Evolutionary conservation across 148 eudicot species (phyloP).

Genomic region (Fagopyrum tataricum): DNA sequence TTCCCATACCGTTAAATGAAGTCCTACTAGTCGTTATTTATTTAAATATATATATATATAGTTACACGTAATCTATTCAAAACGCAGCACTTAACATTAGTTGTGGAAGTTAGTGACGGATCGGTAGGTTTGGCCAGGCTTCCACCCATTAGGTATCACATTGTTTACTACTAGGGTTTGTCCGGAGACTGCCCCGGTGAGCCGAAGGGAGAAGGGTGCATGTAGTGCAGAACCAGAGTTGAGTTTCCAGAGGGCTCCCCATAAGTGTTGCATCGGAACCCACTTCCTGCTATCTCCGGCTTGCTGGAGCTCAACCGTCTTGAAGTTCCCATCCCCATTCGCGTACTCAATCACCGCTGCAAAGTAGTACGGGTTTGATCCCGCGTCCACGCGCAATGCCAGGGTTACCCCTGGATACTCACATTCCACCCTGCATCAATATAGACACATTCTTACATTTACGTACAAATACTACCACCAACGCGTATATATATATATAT

Average conservation of each 20-base stretch:
- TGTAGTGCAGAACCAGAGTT: slow-evolving; percentile 20
- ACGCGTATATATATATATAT: too few relatives aligned
- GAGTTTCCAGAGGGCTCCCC: slow-evolving; percentile 52
- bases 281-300: slow-evolving; percentile 19
- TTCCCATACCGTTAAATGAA: background rate
- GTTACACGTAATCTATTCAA: background rate
- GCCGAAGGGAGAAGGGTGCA: slow-evolving; percentile 47
- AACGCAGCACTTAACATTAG: background rate
- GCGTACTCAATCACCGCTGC: slow-evolving; percentile 36
- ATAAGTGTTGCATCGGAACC: slow-evolving; percentile 32
- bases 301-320: slow-evolving; percentile 34
- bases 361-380: slow-evolving; percentile 46
- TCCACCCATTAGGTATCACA: slow-evolving; percentile 51
- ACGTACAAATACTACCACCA: too few relatives aligned
- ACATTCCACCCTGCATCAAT: slow-evolving; percentile 43
- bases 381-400: slow-evolving; percentile 42
- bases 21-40: background rate
- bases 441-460: too few relatives aligned
- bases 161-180: slow-evolving; percentile 28
- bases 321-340: slow-evolving; percentile 39
- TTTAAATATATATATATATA: too few relatives aligned
- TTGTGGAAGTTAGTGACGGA: slow-evolving; percentile 46
- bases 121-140: slow-evolving; percentile 46
- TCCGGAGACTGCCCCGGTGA: slow-evolving; percentile 28
- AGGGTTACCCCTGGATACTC: slow-evolving; percentile 37